Conservation (phyloP, 768 basidiomycete species). For the Brasilioporus rufonigricans region DNA sequence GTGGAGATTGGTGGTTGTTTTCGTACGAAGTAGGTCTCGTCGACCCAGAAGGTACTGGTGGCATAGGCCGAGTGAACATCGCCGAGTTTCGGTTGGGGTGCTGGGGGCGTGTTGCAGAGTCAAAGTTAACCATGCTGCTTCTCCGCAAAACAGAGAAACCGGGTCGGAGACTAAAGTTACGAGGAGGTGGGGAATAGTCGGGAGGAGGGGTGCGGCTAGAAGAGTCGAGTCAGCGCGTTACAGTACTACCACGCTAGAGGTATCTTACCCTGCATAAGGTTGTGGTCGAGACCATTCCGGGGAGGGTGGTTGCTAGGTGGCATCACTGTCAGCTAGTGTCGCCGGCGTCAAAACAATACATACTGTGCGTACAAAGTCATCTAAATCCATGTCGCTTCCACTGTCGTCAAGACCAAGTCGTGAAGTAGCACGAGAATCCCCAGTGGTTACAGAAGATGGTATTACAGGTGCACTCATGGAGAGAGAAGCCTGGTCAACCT, state of each 20-base stretch:
- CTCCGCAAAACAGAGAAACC: constrained; percentile 17
- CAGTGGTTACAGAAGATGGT: background rate
- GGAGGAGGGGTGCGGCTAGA: constrained; percentile 26
- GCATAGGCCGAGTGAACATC: constrained; percentile 8
- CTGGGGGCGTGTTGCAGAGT: constrained; percentile 10
- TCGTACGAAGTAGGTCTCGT: constrained; percentile 14
- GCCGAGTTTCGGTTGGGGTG: constrained; percentile 11
- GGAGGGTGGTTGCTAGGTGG: constrained; percentile 23
- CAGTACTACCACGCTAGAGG: background rate
- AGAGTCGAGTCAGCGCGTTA: constrained; percentile 1
- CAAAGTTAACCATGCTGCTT: background rate
- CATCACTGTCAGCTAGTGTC: constrained; percentile 1
- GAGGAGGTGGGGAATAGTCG: constrained; percentile 19
- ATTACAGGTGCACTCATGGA: constrained; percentile 7
- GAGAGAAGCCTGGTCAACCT: constrained; percentile 20
- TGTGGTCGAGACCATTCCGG: constrained; percentile 26
- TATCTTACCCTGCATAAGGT: constrained; percentile 26
- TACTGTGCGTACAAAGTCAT: constrained; percentile 17
- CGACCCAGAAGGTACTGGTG: constrained; percentile 5
- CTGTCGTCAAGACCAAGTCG: constrained; percentile 22
- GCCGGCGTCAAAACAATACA: background rate
- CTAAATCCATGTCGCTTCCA: constrained; percentile 28
- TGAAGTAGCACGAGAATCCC: constrained; percentile 14
- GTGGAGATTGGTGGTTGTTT: constrained; percentile 7
- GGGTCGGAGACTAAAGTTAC: constrained; percentile 16